phyloP scores from a whole-genome alignment of 495 filamentous ascomycete genomes.

The Aspergillus cristatus region DNA sequence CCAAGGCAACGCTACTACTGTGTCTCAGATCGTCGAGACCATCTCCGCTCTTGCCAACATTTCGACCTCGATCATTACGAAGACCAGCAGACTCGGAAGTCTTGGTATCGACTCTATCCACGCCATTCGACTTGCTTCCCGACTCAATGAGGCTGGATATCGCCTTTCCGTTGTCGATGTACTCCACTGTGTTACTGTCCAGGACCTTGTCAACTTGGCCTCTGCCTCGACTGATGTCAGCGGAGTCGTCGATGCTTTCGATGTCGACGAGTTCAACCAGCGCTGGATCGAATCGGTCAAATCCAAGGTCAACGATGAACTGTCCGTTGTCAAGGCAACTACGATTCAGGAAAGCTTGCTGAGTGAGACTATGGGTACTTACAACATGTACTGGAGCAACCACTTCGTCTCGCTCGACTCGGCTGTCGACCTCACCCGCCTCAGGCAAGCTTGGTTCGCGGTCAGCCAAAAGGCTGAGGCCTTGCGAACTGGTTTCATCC shows the following conservation, averaged over 20 bases:
- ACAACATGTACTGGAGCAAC: constrained; percentile 29
- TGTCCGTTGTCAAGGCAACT: constrained; percentile 13
- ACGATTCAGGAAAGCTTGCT: constrained; percentile 29
- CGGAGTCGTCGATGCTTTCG: constrained; percentile 5
- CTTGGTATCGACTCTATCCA: constrained; percentile 29
- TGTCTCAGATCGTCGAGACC: constrained; percentile 11
- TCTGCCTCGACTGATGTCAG: constrained; percentile 2
- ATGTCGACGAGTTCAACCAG: constrained; percentile 17
- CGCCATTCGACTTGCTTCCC: constrained; percentile 21
- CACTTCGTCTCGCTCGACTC: constrained; percentile 29
- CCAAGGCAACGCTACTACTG: constrained; percentile 1
- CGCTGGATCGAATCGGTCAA: constrained; percentile 9
- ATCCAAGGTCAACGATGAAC: constrained; percentile 7
- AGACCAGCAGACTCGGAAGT: constrained; percentile 16
- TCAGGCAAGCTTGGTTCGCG: constrained; percentile 50
- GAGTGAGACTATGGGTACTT: constrained; percentile 23
- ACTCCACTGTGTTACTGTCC: constrained; percentile 16
- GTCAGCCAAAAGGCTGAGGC: constrained; percentile 53
- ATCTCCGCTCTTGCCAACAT: constrained; percentile 19
- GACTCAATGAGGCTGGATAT: constrained; percentile 17
- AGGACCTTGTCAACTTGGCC: constrained; percentile 15
- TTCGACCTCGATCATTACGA: constrained; percentile 12
- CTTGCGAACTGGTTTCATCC: constrained; percentile 57
- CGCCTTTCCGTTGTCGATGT: constrained; percentile 19
- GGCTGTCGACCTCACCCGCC: constrained; percentile 38